Base-by-base conservation (phyloP, 179 eudicot species). In the Camellia oleifera region DNA sequence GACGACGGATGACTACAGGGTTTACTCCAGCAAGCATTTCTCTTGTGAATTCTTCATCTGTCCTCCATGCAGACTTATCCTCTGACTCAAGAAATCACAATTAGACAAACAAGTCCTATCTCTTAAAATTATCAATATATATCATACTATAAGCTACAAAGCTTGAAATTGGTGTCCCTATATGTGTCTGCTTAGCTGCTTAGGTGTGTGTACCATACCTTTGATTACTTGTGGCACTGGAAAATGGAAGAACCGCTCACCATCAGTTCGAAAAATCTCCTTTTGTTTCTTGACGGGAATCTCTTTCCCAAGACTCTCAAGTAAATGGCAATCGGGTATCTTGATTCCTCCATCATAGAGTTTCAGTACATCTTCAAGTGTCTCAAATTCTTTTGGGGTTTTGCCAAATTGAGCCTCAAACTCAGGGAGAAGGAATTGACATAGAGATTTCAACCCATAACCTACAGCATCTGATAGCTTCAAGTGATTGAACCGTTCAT, bases 11-110 rank as follows among this genome's bases (percentile, higher is more conserved):
- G 64, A 80, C 82, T 64, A 93, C 81, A 82, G 97, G 97, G 84
- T 93, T 88, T 6, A 87, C 57, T 56, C 95, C 97, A 64, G 97
- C 95, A 32, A 93, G 65, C 94, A 92, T 92, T 79, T 93, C 97
- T 89, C 96, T 82, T 23, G 90, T 91, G 75, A 93, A 93, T 78
- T 93, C 97, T 86, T 89, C 94, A 74, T 93, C 97, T 23, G 96
- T 93, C 63, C 91, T 86, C 97, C 97, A 93, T n/a, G 92, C 97
- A 56, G 82, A 75, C 84, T 83, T 85, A 54, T 90, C 90, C 80
- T 87, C 97, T 93, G 83, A 75, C 69, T 63, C 12, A 12, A 61
- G 15, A 17, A 66, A 56, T 15, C 74, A 65, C 42, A 54, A 12
- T 48, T 26, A 66, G 32, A 77, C 23, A 53, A 4, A 13, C 26